These are phyloP conservation scores for Apodospora peruviana DNA, from an alignment of 495 filamentous ascomycete species.

Conservation along the genomic window DNA sequence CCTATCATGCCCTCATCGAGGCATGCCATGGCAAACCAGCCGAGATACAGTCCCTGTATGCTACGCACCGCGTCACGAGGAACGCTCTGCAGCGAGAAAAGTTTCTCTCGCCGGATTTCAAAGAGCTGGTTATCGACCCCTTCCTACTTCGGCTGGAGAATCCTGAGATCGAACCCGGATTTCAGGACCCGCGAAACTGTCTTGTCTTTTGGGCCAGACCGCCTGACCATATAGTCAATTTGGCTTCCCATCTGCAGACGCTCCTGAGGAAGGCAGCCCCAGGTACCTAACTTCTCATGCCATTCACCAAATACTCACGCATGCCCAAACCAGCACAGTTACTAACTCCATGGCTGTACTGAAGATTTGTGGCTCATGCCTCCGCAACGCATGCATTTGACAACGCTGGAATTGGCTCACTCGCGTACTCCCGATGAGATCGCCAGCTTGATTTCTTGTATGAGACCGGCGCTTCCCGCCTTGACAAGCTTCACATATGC, in stretches of 20 bases:
- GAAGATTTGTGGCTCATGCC: slow-evolving; percentile 85
- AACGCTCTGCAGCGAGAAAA: slow-evolving; percentile 65
- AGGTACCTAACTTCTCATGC: slow-evolving; percentile 46
- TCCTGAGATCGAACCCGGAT: slow-evolving; percentile 55
- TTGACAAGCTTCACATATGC: slow-evolving; percentile 59
- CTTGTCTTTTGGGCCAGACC: slow-evolving; percentile 85
- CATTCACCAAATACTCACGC: too few species aligned
- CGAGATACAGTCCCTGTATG: slow-evolving; percentile 67
- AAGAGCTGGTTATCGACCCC: slow-evolving; percentile 67
- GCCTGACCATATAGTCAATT: slow-evolving; percentile 56
- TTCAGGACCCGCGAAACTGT: slow-evolving; percentile 70
- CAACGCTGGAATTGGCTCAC: slow-evolving; percentile 74
- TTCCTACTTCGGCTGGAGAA: slow-evolving; percentile 63
- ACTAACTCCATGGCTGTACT: neutral
- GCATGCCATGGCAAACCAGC: slow-evolving; percentile 50
- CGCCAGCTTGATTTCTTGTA: slow-evolving; percentile 45
- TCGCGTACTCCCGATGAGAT: slow-evolving; percentile 60
- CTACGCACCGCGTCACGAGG: slow-evolving; percentile 63
- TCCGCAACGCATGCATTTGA: slow-evolving; percentile 70
- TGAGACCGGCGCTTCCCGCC: slow-evolving; percentile 40
- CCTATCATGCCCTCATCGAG: slow-evolving; percentile 70
- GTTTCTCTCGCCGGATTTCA: slow-evolving; percentile 62
- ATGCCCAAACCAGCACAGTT: too few species aligned
- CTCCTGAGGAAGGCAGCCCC: slow-evolving; percentile 57
- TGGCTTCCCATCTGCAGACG: slow-evolving; percentile 64